Percentiles rank a stretch among this genome's conserved stretches.
Evolutionary conservation across 2,329 filamentous ascomycete species (phyloP).

Genomic region (Aureobasidium lini): DNA sequence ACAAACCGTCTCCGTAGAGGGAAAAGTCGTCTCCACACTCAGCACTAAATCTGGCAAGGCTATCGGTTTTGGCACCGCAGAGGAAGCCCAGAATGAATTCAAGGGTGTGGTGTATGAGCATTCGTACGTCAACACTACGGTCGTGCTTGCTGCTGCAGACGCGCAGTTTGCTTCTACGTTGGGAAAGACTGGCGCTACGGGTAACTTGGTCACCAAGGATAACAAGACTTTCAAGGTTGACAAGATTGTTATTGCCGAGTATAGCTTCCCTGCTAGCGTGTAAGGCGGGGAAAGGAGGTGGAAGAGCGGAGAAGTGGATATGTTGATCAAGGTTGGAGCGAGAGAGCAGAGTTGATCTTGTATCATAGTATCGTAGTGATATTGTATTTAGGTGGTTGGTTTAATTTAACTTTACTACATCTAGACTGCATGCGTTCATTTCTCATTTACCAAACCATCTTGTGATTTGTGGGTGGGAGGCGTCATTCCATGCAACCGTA

Average conservation of each 20-base stretch:
- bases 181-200: neutral
- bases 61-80: constrained; percentile 30
- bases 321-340: too few relatives aligned
- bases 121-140: constrained; percentile 17
- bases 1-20: constrained; percentile 33
- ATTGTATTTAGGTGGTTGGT: neutral
- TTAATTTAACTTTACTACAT: neutral
- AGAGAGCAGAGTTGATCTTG: neutral
- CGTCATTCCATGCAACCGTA: neutral
- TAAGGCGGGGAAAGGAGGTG: neutral
- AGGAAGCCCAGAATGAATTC: constrained; percentile 36
- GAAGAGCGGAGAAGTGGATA: too few relatives aligned
- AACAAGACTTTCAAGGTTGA: constrained; percentile 13
- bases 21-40: constrained; percentile 33
- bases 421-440: neutral
- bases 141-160: constrained; percentile 30
- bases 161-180: constrained; percentile 22
- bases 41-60: constrained; percentile 37
- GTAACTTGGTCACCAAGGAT: constrained; percentile 10
- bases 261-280: neutral
- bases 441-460: neutral
- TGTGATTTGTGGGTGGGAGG: neutral
- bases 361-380: neutral
- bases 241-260: constrained; percentile 4
- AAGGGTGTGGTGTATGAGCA: constrained; percentile 36